A percentile compares a stretch with the other conserved stretches of the same genome.
Evolutionary conservation across 2,329 filamentous ascomycete genomes (phyloP).

Genomic region (Zopfia rhizophila): DNA sequence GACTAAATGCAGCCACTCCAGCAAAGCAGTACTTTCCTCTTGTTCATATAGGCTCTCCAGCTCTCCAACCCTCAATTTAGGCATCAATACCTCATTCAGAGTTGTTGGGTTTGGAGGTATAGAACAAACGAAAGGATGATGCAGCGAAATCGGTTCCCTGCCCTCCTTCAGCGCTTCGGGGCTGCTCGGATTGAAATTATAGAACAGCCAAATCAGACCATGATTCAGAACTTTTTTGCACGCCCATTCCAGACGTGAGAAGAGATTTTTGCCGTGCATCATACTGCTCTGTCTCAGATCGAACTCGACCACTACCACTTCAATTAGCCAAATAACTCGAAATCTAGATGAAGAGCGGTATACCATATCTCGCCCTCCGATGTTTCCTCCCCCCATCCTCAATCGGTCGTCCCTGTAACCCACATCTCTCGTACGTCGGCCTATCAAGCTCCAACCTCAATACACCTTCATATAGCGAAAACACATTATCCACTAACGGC

Average conservation of each 20-base stretch:
- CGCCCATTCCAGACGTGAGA: slow-evolving; percentile 80
- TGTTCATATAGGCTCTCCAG: slow-evolving; percentile 60
- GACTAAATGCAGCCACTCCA: slow-evolving; percentile 81
- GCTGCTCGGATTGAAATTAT: slow-evolving; percentile 60
- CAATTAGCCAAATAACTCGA: neutral
- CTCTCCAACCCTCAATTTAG: slow-evolving; percentile 31
- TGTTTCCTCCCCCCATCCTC: slow-evolving; percentile 69
- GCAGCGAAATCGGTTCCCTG: slow-evolving; percentile 36
- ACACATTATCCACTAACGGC: slow-evolving; percentile 75
- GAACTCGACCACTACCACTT: slow-evolving; percentile 73
- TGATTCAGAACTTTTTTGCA: slow-evolving; percentile 78
- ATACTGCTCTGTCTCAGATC: slow-evolving; percentile 80
- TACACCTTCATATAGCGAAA: slow-evolving; percentile 74
- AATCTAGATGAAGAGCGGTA: slow-evolving; percentile 16
- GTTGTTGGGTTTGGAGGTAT: slow-evolving; percentile 34
- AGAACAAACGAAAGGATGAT: slow-evolving; percentile 43
- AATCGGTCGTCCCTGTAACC: slow-evolving; percentile 77
- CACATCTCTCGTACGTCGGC: slow-evolving; percentile 83
- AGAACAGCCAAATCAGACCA: slow-evolving; percentile 81
- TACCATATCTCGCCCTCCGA: slow-evolving; percentile 79
- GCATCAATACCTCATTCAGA: slow-evolving; percentile 40
- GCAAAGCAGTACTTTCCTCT: slow-evolving; percentile 71
- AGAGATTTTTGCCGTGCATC: slow-evolving; percentile 84
- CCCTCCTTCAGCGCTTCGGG: slow-evolving; percentile 36
- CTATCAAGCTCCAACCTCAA: slow-evolving; percentile 82